Conservation (phyloP, 192 early-diverging fungal genomes). For the Linnemannia exigua region DNA sequence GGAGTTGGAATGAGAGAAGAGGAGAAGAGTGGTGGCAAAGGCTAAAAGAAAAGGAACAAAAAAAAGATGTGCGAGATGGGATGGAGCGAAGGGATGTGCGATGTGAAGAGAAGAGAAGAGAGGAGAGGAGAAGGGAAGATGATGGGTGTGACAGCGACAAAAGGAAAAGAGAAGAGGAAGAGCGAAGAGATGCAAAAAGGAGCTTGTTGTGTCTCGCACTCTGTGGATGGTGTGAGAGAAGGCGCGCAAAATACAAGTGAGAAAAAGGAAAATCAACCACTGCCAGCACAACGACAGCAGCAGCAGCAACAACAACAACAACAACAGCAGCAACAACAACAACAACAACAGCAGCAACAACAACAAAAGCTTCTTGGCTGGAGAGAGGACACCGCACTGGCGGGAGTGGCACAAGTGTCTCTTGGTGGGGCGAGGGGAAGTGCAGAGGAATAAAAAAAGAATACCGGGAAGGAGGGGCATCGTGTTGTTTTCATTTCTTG, state of each 20-base stretch:
- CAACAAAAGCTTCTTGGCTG: neutral
- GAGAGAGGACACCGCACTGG: neutral
- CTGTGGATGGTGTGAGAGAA: neutral
- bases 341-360: neutral
- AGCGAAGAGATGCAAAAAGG: neutral
- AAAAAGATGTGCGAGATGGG: too few species aligned
- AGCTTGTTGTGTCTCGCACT: too few species aligned
- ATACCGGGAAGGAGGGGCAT: neutral
- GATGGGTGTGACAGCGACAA: slow-evolving; percentile 10
- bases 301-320: neutral
- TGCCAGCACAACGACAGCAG: neutral
- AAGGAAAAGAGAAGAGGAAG: neutral
- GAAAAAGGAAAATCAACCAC: neutral
- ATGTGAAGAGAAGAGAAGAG: neutral
- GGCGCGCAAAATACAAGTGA: neutral
- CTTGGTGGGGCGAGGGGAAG: neutral
- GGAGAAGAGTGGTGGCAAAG: neutral
- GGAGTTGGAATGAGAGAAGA: neutral
- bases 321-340: neutral
- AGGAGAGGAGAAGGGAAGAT: slow-evolving; percentile 3
- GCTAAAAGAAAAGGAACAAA: too few species aligned
- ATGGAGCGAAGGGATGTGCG: neutral
- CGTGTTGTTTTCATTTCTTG: neutral
- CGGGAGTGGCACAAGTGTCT: neutral
- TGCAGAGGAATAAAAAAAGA: neutral